Evolutionary conservation across 768 basidiomycete genomes (phyloP).

Genomic region (Collybia sordida): DNA sequence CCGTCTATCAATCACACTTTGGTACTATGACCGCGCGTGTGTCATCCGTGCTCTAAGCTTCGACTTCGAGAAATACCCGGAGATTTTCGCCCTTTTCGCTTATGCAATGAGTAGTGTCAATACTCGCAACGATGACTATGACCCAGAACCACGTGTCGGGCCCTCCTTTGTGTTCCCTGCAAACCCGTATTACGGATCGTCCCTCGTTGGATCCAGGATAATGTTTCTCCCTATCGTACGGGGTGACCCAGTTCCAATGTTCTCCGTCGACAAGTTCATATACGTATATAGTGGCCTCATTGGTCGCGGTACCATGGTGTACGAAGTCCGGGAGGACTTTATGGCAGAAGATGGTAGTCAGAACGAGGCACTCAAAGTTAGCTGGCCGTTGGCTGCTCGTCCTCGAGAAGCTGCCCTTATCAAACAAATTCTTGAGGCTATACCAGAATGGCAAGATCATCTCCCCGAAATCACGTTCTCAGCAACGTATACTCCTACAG

Average conservation of each 20-base stretch:
- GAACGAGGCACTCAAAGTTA: slow-evolving; percentile 11
- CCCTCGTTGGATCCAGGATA: background rate
- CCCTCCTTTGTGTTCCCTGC: slow-evolving; percentile 1
- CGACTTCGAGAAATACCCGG: slow-evolving; percentile 13
- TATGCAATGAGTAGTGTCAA: background rate
- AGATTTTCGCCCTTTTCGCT: slow-evolving; percentile 17
- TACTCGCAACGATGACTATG: slow-evolving; percentile 16
- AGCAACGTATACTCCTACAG: slow-evolving; percentile 1
- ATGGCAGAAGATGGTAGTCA: background rate
- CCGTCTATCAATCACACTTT: slow-evolving; percentile 13
- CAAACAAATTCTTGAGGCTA: background rate
- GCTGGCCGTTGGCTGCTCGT: slow-evolving; percentile 11
- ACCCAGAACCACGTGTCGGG: slow-evolving; percentile 1
- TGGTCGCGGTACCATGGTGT: slow-evolving; percentile 18
- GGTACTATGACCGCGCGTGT: slow-evolving; percentile 26
- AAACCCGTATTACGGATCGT: background rate
- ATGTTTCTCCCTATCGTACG: background rate
- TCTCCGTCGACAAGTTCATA: background rate
- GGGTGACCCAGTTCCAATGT: too few species aligned
- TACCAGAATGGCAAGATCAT: slow-evolving; percentile 11
- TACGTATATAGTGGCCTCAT: slow-evolving; percentile 10
- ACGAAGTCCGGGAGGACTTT: background rate
- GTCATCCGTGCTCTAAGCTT: slow-evolving; percentile 17
- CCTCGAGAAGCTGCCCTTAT: slow-evolving; percentile 9
- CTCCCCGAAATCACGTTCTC: slow-evolving; percentile 12